These are phyloP conservation scores for Suhomyces pyralidae DNA, from an alignment of 805 yeast species.

Conservation along the genomic window DNA sequence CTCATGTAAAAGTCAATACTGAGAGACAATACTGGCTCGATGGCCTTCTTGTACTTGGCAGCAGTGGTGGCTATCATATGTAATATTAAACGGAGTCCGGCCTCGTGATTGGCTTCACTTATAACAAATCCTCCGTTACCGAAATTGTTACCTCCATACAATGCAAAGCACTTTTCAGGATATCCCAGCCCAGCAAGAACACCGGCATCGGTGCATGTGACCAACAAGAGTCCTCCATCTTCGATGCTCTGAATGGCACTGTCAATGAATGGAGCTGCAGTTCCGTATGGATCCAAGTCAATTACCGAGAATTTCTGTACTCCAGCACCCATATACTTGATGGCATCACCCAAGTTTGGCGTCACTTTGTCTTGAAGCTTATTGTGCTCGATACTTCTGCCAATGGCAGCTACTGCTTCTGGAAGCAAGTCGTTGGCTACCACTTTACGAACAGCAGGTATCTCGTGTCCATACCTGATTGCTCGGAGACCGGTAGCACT, in stretches of 20 bases:
- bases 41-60: constrained; percentile 80
- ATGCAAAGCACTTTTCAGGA: constrained; percentile 94
- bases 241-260: constrained; percentile 81
- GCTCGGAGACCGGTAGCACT: constrained; percentile 96
- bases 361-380: constrained; percentile 52
- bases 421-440: constrained; percentile 88
- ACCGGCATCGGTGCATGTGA: constrained; percentile 95
- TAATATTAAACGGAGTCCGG: constrained; percentile 82
- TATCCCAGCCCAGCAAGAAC: constrained; percentile 94
- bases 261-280: constrained; percentile 94
- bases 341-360: constrained; percentile 88
- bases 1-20: constrained; percentile 93
- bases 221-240: constrained; percentile 80
- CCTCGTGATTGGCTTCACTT: constrained; percentile 83
- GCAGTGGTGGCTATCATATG: constrained; percentile 76
- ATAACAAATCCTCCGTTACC: constrained; percentile 50
- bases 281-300: constrained; percentile 96
- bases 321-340: constrained; percentile 61
- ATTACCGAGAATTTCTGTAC: constrained; percentile 69
- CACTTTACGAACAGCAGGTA: constrained; percentile 68
- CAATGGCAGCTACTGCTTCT: constrained; percentile 81
- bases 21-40: constrained; percentile 82
- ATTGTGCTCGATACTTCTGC: constrained; percentile 68
- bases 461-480: constrained; percentile 87
- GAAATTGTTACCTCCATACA: constrained; percentile 89